A percentile compares a stretch with the other conserved stretches of the same genome.
Conservation (phyloP, 2,329 filamentous ascomycete species). For the Penicillium sp. region DNA sequence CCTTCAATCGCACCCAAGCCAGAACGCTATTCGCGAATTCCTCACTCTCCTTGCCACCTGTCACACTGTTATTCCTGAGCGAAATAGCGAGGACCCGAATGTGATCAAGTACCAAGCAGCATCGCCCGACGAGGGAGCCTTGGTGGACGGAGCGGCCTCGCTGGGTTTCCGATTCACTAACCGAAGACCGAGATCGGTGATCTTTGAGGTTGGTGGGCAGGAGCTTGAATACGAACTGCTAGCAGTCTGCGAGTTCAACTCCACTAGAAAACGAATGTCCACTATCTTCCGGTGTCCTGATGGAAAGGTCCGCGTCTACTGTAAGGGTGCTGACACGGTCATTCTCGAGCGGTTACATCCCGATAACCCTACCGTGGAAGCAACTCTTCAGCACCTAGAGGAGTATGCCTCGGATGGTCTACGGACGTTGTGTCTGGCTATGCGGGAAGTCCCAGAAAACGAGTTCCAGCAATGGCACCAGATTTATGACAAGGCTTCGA, state of each 20-base stretch:
- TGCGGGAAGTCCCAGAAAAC: constrained; percentile 82
- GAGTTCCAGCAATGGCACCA: constrained; percentile 82
- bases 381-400: constrained; percentile 89
- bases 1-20: constrained; percentile 51
- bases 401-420: constrained; percentile 96
- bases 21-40: constrained; percentile 68
- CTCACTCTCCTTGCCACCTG: constrained; percentile 78
- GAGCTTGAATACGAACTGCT: constrained; percentile 79
- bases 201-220: constrained; percentile 65
- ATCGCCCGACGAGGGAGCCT: constrained; percentile 91
- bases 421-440: constrained; percentile 84
- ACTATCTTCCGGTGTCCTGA: constrained; percentile 94
- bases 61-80: constrained; percentile 94
- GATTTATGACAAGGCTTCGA: constrained; percentile 78
- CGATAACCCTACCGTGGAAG: constrained; percentile 76
- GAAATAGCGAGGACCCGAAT: constrained; percentile 64
- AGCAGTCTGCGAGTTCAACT: constrained; percentile 98
- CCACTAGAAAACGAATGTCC: constrained; percentile 93
- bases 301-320: constrained; percentile 86
- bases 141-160: constrained; percentile 78
- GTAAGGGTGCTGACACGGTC: constrained; percentile 94
- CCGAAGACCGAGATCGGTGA: constrained; percentile 78
- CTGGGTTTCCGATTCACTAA: constrained; percentile 86
- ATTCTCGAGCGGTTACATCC: constrained; percentile 82
- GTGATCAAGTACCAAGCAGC: constrained; percentile 96